A percentile compares a stretch with the other conserved stretches of the same genome.
Evolutionary conservation across 208 protist species (phyloP).

Genomic region (Acanthamoeba royreba): DNA sequence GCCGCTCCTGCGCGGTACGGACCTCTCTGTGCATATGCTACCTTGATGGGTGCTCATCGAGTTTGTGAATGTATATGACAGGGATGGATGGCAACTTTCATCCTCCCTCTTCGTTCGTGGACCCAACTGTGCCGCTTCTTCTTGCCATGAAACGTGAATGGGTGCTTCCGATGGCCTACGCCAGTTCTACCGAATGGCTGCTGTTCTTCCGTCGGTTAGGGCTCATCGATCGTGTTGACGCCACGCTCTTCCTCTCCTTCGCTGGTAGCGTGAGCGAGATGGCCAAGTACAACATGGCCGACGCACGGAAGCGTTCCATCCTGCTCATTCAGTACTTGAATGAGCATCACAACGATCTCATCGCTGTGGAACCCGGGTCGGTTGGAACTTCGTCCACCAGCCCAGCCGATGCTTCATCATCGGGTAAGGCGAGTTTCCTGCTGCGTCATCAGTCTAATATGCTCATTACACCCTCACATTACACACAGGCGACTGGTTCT

Average conservation of each 20-base stretch:
- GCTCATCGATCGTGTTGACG: background rate
- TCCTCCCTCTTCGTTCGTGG: background rate
- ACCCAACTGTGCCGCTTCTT: background rate
- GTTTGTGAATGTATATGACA: background rate
- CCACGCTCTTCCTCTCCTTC: background rate
- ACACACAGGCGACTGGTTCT: background rate
- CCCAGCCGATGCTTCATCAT: too few species aligned
- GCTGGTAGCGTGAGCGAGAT: background rate
- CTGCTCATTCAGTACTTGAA: constrained; percentile 11
- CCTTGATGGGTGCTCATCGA: too few species aligned
- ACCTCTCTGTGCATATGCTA: too few species aligned
- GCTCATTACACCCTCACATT: too few species aligned
- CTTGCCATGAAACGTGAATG: background rate
- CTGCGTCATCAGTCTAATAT: too few species aligned
- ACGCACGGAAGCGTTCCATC: background rate
- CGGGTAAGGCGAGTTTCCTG: too few species aligned
- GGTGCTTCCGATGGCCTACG: background rate
- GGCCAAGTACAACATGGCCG: background rate
- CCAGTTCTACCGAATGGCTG: background rate
- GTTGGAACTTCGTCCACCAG: too few species aligned
- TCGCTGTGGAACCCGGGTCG: too few species aligned
- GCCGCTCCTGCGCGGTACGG: background rate
- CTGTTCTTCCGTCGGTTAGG: background rate
- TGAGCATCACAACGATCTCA: constrained; percentile 1
- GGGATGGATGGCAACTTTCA: background rate